These are phyloP conservation scores for Boletus bicolor DNA, from an alignment of 768 basidiomycete genomes.

Conservation along the genomic window DNA sequence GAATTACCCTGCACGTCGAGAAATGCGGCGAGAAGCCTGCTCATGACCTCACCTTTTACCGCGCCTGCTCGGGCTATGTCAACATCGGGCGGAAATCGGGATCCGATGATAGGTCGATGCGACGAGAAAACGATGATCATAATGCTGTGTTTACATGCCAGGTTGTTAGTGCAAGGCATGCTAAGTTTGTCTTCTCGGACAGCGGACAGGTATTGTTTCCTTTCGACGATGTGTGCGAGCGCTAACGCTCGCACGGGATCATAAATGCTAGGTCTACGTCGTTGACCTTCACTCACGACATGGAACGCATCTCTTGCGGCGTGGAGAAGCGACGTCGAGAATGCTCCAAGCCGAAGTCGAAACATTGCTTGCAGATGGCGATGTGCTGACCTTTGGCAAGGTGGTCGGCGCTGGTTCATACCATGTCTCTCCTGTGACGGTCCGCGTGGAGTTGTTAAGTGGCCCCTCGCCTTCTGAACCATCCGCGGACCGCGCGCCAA, in stretches of 20 bases:
- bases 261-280: conserved; percentile 52
- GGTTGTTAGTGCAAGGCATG: conserved; percentile 76
- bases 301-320: conserved; percentile 64
- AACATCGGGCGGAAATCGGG: conserved; percentile 68
- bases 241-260: conserved; percentile 12
- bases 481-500: conserved; percentile 10
- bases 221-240: conserved; percentile 13
- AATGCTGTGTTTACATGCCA: conserved; percentile 70
- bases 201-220: conserved; percentile 54
- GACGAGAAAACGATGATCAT: conserved; percentile 39
- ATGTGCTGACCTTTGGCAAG: conserved; percentile 76
- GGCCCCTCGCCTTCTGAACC: conserved; percentile 14
- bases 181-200: conserved; percentile 71
- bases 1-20: conserved; percentile 58
- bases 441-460: conserved; percentile 51
- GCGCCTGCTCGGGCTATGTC: conserved; percentile 47
- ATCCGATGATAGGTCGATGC: conserved; percentile 40
- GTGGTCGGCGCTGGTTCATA: conserved; percentile 61
- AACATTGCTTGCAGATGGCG: conserved; percentile 59
- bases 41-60: conserved; percentile 50
- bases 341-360: conserved; percentile 54
- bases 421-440: conserved; percentile 61
- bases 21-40: conserved; percentile 44
- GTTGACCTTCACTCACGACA: conserved; percentile 74
- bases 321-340: conserved; percentile 46